phyloP scores from a whole-genome alignment of 1,284 basidiomycete genomes.

The Austroboletus novae-zelandiae region DNA sequence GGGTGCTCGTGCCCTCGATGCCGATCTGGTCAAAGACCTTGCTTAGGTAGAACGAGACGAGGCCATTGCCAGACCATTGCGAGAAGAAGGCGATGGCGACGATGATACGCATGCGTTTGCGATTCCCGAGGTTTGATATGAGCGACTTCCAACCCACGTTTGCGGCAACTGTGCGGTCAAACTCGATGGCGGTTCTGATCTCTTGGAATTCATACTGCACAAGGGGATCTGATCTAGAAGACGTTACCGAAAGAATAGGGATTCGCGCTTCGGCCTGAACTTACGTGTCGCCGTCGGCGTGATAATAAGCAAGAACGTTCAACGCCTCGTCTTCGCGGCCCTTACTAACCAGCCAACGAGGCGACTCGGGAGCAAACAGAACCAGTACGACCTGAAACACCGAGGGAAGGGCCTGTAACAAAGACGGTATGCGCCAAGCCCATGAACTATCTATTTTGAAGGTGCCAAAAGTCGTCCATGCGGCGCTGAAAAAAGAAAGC shows the following conservation, averaged over 20 bases:
- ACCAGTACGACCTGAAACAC: constrained; percentile 59
- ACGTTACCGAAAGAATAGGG: not conserved
- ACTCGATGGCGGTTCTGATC: constrained; percentile 70
- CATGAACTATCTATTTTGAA: constrained; percentile 62
- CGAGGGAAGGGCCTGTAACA: constrained; percentile 63
- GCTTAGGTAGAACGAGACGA: constrained; percentile 75
- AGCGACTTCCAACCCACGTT: constrained; percentile 64
- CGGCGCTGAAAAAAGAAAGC: constrained; percentile 43
- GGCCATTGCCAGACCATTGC: constrained; percentile 74
- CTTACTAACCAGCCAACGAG: constrained; percentile 68
- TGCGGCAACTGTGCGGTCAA: constrained; percentile 54
- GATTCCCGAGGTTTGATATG: constrained; percentile 58
- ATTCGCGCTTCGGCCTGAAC: not conserved
- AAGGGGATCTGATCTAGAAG: constrained; percentile 56
- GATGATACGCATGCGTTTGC: constrained; percentile 67
- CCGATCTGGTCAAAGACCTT: constrained; percentile 71
- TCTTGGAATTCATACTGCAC: constrained; percentile 73
- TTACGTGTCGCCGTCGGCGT: constrained; percentile 64
- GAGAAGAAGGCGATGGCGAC: constrained; percentile 70
- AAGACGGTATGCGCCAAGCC: constrained; percentile 75
- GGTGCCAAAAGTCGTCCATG: constrained; percentile 75
- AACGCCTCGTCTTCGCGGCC: constrained; percentile 62
- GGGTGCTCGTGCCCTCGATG: constrained; percentile 58
- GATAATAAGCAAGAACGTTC: constrained; percentile 66
- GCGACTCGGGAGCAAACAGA: constrained; percentile 67